Base-by-base conservation (phyloP, 371 early-diverging fungal species). In the Mucor circinelloides region DNA sequence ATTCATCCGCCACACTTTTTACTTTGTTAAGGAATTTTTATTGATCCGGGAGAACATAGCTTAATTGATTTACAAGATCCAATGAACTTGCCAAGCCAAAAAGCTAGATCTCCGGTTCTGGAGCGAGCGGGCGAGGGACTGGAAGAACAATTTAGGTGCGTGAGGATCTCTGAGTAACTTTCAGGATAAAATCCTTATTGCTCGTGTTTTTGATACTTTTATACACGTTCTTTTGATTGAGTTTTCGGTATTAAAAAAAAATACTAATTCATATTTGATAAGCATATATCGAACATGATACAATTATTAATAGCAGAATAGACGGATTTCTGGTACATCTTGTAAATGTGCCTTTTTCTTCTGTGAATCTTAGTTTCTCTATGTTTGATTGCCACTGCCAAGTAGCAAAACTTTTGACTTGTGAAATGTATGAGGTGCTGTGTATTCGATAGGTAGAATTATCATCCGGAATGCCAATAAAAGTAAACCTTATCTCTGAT, bases 371-470 rank as follows among this genome's bases (percentile, higher is more conserved):
- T n/a, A n/a, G n/a, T n/a, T n/a, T n/a, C n/a, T n/a, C n/a, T n/a
- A n/a, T n/a, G n/a, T n/a, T n/a, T n/a, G n/a, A n/a, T n/a, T n/a
- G n/a, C n/a, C n/a, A n/a, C n/a, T n/a, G n/a, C n/a, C n/a, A n/a
- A n/a, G n/a, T n/a, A 46, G 21, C 21, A 46, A 21, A 21, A 21
- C 36, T n/a, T n/a, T n/a, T n/a, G 13, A 36, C 36, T 15, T 36
- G 13, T 15, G 1, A 36, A 1, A 13, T 36, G 36, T 2, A 2
- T 40, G 40, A 52, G 32, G 25, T 36, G 15, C 30, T 55, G 38
- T 3, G 19, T 15, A 8, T 42, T 27, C 58, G 64, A 64, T 64
- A 64, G 64, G 64, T 56, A 64, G 46, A 64, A 64, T 64, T 57
- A 31, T 44, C 46, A 64, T 42, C 64, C 64, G 64, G 58, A 40